These are phyloP conservation scores for Logfia minima DNA, from an alignment of 129 eudicot genomes.

Conservation along the genomic window DNA sequence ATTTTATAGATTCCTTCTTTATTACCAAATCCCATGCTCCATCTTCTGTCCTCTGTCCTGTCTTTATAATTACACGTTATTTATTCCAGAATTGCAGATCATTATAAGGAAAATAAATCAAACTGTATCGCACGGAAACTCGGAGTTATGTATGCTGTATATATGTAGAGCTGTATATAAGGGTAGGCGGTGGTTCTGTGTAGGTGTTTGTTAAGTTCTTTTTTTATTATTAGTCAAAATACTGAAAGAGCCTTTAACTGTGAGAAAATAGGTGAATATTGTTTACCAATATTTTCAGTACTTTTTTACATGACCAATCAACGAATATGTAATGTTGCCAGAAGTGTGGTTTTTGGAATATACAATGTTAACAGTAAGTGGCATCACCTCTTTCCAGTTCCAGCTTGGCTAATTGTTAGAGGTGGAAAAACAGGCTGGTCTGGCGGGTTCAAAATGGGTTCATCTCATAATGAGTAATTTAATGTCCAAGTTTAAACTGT, in stretches of 20 bases:
- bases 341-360: neutral
- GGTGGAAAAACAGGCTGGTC: too few relatives aligned
- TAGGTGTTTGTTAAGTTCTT: neutral
- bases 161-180: neutral
- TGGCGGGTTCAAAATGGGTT: too few relatives aligned
- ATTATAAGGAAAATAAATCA: too few relatives aligned
- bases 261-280: neutral
- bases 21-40: neutral
- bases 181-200: neutral
- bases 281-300: neutral
- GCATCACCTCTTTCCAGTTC: neutral
- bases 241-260: neutral
- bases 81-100: too few relatives aligned
- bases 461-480: too few relatives aligned
- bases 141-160: neutral
- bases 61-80: too few relatives aligned
- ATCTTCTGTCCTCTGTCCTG: too few relatives aligned
- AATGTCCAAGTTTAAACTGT: too few relatives aligned
- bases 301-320: neutral
- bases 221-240: neutral
- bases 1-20: too few relatives aligned
- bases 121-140: neutral
- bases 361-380: neutral
- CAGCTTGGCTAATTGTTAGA: neutral
- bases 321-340: neutral